These are phyloP conservation scores for Neofusicoccum sp. DNA, from an alignment of 2,329 filamentous ascomycete genomes.

Conservation along the genomic window DNA sequence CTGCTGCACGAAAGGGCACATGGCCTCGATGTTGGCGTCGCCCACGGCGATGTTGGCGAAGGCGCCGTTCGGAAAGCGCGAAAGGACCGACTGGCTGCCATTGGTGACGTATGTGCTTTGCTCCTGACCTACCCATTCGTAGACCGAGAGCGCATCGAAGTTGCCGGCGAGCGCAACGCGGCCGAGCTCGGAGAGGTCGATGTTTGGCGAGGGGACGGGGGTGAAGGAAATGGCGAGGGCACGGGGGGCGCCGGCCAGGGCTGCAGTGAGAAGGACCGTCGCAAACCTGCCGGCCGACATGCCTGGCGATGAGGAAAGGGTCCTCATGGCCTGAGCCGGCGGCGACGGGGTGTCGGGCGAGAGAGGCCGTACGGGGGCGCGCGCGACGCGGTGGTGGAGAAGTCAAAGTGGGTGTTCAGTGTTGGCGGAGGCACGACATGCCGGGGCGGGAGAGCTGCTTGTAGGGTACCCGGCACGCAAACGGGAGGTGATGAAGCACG, in stretches of 20 bases:
- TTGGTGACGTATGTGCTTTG: conserved; percentile 67
- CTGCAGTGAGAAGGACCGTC: conserved; percentile 30
- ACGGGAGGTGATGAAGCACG: conserved; percentile 20
- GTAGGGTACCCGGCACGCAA: conserved; percentile 12
- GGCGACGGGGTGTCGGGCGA: conserved; percentile 13
- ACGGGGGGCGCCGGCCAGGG: conserved; percentile 23
- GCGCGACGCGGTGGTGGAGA: conserved; percentile 24
- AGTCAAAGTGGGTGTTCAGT: conserved; percentile 19
- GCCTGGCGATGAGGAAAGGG: conserved; percentile 37
- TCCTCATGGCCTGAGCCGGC: conserved; percentile 35
- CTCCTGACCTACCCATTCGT: conserved; percentile 78
- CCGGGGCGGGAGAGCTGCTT: conserved; percentile 16
- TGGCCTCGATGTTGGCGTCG: conserved; percentile 80
- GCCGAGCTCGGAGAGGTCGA: conserved; percentile 77
- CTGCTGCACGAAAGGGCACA: conserved; percentile 71
- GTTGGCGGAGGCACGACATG: conserved; percentile 19
- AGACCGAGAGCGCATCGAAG: conserved; percentile 88
- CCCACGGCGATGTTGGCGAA: conserved; percentile 72
- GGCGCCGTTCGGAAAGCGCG: conserved; percentile 79
- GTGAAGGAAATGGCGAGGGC: conserved; percentile 52
- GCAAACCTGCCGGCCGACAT: conserved; percentile 38
- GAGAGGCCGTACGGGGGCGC: conserved; percentile 15
- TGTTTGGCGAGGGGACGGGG: conserved; percentile 64
- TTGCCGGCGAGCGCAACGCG: conserved; percentile 83
- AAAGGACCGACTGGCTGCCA: conserved; percentile 77